phyloP scores from a whole-genome alignment of 306 rosid genomes.

The Prunus salicina region DNA sequence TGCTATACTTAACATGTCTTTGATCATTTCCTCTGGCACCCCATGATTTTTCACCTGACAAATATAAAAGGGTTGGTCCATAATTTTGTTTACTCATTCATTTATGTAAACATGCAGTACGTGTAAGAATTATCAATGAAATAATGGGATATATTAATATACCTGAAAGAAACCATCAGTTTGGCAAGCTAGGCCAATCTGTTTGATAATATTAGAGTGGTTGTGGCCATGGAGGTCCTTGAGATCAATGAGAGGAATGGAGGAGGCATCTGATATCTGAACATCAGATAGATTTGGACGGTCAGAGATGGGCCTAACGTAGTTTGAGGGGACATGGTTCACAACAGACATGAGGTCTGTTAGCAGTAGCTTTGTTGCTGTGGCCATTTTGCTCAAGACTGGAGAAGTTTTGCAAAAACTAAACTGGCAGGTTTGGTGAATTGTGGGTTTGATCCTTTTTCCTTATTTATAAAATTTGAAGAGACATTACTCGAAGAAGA shows the following conservation, averaged over 20 bases:
- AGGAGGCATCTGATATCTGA: slow-evolving; percentile 9
- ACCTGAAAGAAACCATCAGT: slow-evolving; percentile 49
- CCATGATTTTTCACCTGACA: slow-evolving; percentile 48
- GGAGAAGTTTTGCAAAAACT: not conserved
- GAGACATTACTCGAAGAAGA: not conserved
- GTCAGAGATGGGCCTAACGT: slow-evolving; percentile 42
- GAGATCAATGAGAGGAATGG: slow-evolving; percentile 44
- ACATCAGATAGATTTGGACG: slow-evolving; percentile 38
- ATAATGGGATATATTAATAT: not conserved
- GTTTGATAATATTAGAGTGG: slow-evolving; percentile 31
- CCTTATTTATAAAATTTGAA: not conserved
- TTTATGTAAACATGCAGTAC: not conserved
- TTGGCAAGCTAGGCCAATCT: slow-evolving; percentile 39
- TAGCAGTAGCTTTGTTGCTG: slow-evolving; percentile 21
- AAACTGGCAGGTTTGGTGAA: not conserved
- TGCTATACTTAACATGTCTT: slow-evolving; percentile 16
- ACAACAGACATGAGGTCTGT: slow-evolving; percentile 29
- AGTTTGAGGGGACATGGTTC: slow-evolving; percentile 34
- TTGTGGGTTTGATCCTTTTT: not conserved
- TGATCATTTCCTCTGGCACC: slow-evolving; percentile 22
- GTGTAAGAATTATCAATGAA: not conserved
- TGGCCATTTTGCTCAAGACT: slow-evolving; percentile 10
- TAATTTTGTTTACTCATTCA: not conserved
- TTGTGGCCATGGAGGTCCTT: slow-evolving; percentile 34
- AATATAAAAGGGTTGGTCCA: not conserved